Evolutionary conservation across 805 yeast species (phyloP).

Genomic region (Teunomyces panamensis): DNA sequence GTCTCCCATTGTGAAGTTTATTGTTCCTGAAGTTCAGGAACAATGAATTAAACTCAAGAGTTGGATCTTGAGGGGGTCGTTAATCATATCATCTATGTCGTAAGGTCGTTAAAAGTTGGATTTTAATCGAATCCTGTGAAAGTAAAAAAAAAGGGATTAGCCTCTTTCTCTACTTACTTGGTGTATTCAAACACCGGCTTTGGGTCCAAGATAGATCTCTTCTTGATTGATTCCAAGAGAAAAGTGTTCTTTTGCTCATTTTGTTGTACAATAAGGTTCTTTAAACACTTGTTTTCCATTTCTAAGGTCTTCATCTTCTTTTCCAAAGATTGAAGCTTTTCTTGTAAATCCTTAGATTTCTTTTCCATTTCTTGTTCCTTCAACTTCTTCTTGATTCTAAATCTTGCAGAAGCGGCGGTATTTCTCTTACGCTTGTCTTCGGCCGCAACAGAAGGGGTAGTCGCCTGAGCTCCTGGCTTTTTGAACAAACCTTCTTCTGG

Average conservation of each 20-base stretch:
- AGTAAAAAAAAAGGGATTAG: not conserved
- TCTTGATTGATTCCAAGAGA: constrained; percentile 26
- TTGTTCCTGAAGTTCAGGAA: not conserved
- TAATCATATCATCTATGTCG: constrained; percentile 14
- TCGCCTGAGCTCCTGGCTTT: not conserved
- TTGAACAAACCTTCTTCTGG: not conserved
- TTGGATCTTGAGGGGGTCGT: constrained; percentile 15
- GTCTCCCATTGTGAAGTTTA: not conserved
- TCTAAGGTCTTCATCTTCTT: constrained; percentile 77
- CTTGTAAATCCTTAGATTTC: constrained; percentile 68
- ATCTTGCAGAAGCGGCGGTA: constrained; percentile 93
- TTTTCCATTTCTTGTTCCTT: constrained; percentile 90
- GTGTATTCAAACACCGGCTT: constrained; percentile 29
- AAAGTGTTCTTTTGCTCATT: constrained; percentile 39
- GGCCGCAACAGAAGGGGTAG: constrained; percentile 17
- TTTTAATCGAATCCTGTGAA: constrained; percentile 21
- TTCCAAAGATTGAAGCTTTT: constrained; percentile 63
- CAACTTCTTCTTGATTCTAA: constrained; percentile 86
- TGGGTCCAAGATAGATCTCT: constrained; percentile 19
- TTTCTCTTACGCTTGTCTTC: constrained; percentile 80
- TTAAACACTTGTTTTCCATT: constrained; percentile 86
- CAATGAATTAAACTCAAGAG: constrained; percentile 8
- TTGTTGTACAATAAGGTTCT: constrained; percentile 80
- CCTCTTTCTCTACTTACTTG: constrained; percentile 18
- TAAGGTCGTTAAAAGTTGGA: constrained; percentile 38